These are phyloP conservation scores for Amaranthus palmeri DNA, from an alignment of 148 eudicot species.

Conservation along the genomic window DNA sequence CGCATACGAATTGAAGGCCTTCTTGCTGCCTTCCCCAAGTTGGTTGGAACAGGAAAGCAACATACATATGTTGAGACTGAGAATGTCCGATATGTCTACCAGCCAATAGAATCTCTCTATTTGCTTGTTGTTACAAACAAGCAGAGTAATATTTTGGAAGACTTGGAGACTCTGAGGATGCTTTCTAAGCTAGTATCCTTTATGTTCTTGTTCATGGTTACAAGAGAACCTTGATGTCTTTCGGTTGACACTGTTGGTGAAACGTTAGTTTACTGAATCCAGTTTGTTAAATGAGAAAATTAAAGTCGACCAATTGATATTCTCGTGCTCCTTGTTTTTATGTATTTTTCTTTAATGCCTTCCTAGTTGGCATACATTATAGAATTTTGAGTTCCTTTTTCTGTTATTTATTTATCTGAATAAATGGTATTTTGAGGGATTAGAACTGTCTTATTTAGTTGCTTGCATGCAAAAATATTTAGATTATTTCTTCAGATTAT, in stretches of 20 bases:
- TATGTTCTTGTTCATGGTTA: constrained; percentile 4
- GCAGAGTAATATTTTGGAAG: constrained; percentile 98
- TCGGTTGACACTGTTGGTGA: not conserved
- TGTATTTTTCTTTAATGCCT: not conserved
- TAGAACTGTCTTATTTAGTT: not conserved
- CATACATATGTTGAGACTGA: constrained; percentile 98
- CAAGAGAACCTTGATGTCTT: not conserved
- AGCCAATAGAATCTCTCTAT: constrained; percentile 82
- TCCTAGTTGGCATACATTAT: not conserved
- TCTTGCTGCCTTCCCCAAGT: constrained; percentile 94
- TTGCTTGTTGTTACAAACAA: constrained; percentile 90
- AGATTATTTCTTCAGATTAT: not conserved
- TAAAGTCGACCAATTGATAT: not conserved
- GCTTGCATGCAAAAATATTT: not conserved
- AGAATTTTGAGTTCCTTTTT: not conserved
- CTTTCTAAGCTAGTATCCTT: constrained; percentile 93
- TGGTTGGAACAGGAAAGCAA: constrained; percentile 96
- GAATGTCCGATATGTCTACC: constrained; percentile 96
- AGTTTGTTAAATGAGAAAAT: not conserved
- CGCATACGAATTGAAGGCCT: constrained; percentile 89
- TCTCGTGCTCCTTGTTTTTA: not conserved
- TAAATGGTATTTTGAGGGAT: not conserved
- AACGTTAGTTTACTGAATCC: not conserved
- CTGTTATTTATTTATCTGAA: not conserved
- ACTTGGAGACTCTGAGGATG: constrained; percentile 91